These are phyloP conservation scores for Sporothrix globosa DNA, from an alignment of 2,329 filamentous ascomycete genomes.

Conservation along the genomic window DNA sequence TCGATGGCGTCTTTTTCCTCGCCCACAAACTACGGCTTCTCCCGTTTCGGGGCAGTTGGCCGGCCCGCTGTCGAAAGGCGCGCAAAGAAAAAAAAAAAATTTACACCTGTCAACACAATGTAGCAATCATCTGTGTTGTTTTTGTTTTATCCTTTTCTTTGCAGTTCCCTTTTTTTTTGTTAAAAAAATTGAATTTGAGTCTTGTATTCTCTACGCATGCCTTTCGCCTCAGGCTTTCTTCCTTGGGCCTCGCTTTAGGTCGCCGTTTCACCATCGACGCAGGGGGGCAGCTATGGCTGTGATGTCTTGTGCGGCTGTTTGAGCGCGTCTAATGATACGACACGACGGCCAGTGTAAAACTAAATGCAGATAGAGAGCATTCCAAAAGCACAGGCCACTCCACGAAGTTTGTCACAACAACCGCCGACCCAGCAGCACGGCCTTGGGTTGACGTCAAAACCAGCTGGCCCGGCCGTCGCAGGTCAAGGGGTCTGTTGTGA, in stretches of 20 bases:
- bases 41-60: not conserved
- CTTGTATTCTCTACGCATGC: not conserved
- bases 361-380: not conserved
- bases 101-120: not conserved
- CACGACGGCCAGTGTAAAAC: not conserved
- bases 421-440: conserved; percentile 7
- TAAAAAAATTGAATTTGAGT: not conserved
- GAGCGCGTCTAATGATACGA: not conserved
- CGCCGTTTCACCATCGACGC: conserved; percentile 12
- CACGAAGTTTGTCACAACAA: not conserved
- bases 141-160: not conserved
- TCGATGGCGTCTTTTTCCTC: not conserved
- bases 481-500: not conserved
- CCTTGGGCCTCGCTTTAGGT: not conserved
- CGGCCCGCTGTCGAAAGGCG: not conserved
- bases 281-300: not conserved
- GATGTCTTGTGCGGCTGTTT: conserved; percentile 7
- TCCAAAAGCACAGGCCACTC: not conserved
- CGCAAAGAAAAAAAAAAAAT: not conserved
- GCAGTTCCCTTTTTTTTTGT: not conserved
- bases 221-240: no score
- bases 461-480: no score
- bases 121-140: not conserved
- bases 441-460: not conserved
- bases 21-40: not conserved